These are phyloP conservation scores for Starmerella ratchasimensis DNA, from an alignment of 805 yeast genomes.

Conservation along the genomic window DNA sequence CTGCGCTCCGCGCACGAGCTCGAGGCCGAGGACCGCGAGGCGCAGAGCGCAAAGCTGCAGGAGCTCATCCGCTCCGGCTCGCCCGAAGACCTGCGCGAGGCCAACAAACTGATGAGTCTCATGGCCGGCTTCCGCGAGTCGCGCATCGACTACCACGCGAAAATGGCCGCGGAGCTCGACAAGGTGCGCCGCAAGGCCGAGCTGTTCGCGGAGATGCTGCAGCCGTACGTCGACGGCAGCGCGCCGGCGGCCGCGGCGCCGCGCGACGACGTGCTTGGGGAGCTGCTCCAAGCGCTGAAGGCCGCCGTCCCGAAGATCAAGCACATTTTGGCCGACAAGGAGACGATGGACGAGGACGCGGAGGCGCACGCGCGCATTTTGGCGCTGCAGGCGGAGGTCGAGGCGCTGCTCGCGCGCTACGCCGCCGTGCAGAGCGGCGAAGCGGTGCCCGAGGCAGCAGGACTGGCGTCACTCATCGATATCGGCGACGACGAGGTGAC, in stretches of 20 bases:
- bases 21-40: conserved; percentile 82
- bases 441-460: conserved; percentile 31
- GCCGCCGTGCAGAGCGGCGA: conserved; percentile 54
- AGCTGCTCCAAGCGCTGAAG: conserved; percentile 64
- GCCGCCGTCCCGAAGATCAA: conserved; percentile 77
- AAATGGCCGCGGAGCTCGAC: conserved; percentile 71
- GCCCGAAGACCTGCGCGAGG: conserved; percentile 90
- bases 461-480: conserved; percentile 44
- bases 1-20: conserved; percentile 80
- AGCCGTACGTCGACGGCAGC: conserved; percentile 30
- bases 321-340: conserved; percentile 70
- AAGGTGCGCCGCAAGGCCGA: conserved; percentile 76
- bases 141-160: conserved; percentile 56
- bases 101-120: conserved; percentile 89
- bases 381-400: conserved; percentile 60
- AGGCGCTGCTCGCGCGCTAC: conserved; percentile 53
- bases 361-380: conserved; percentile 51
- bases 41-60: conserved; percentile 88
- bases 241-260: conserved; percentile 25
- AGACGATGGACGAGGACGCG: conserved; percentile 43
- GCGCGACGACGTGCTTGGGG: conserved; percentile 59
- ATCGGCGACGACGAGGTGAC: conserved; percentile 44
- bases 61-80: conserved; percentile 90
- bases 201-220: conserved; percentile 73
- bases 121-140: conserved; percentile 96